phyloP scores from a whole-genome alignment of 2,329 filamentous ascomycete genomes.

The Colletotrichum sojae region DNA sequence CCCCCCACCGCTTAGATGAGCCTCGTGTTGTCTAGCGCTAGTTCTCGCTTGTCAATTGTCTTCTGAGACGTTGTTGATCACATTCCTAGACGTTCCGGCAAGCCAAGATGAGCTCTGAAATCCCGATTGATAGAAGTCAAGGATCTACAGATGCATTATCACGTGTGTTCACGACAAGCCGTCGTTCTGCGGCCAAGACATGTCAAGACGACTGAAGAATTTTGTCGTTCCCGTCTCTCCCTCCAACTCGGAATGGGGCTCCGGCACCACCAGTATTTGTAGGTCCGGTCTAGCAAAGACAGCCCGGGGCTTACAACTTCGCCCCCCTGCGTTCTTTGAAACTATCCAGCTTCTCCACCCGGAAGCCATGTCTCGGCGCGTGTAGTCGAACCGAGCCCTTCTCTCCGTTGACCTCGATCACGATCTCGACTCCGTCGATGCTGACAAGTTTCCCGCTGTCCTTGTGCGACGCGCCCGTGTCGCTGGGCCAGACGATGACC shows the following conservation, averaged over 20 bases:
- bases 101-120: conserved; percentile 20
- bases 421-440: conserved; percentile 68
- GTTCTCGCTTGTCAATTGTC: conserved; percentile 1
- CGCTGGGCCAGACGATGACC: conserved; percentile 73
- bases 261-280: not conserved
- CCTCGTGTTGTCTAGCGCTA: not conserved
- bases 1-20: not conserved
- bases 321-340: conserved; percentile 24
- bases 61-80: conserved; percentile 15
- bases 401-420: conserved; percentile 65
- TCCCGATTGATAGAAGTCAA: conserved; percentile 13
- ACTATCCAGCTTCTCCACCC: conserved; percentile 53
- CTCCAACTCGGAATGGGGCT: conserved; percentile 8
- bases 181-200: conserved; percentile 12
- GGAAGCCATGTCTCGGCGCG: conserved; percentile 73
- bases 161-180: not conserved
- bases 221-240: not conserved
- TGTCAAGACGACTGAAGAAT: not conserved
- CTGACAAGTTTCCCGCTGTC: conserved; percentile 70
- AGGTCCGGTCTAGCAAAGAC: not conserved
- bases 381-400: conserved; percentile 67
- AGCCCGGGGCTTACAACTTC: conserved; percentile 19
- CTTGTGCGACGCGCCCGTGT: conserved; percentile 71
- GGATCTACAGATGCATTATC: conserved; percentile 10
- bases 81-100: conserved; percentile 13